phyloP scores from a whole-genome alignment of 2,329 filamentous ascomycete species.

The Sporothrix phasma region DNA sequence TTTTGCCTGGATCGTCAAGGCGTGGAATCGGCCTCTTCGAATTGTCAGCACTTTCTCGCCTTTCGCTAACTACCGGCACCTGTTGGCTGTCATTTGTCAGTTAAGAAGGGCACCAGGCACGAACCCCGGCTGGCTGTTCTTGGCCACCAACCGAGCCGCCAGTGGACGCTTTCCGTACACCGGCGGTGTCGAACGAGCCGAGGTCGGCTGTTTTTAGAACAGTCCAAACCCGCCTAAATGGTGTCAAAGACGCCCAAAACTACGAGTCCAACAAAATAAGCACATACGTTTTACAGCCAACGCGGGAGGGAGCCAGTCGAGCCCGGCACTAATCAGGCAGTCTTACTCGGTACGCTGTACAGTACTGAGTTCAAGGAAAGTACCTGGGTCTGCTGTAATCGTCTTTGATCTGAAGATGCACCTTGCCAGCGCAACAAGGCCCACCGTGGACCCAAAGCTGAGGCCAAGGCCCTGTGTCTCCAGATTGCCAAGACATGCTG shows the following conservation, averaged over 20 bases:
- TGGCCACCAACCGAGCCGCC: background rate
- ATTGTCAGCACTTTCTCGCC: background rate
- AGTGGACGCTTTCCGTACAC: too few species aligned
- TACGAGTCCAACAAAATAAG: background rate
- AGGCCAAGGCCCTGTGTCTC: background rate
- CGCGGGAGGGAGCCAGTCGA: background rate
- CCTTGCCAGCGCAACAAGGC: background rate
- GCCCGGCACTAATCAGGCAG: too few species aligned
- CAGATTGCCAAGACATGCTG: background rate
- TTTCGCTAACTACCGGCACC: background rate
- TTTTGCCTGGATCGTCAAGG: background rate
- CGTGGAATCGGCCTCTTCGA: too few species aligned
- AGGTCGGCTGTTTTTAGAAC: too few species aligned
- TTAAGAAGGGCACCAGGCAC: too few species aligned
- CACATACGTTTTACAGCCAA: background rate
- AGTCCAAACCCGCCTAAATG: background rate
- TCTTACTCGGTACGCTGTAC: too few species aligned
- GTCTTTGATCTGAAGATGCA: background rate
- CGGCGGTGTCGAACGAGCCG: conserved; percentile 1
- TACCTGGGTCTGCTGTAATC: too few species aligned
- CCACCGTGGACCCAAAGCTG: background rate
- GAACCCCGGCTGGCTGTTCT: too few species aligned
- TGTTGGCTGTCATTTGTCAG: background rate
- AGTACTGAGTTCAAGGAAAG: too few species aligned
- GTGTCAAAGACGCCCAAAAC: background rate